Evolutionary conservation across 2,329 filamentous ascomycete species (phyloP), one percentile per base, ranked within the genome.

Genomic region (Arthroderma sp.): DNA sequence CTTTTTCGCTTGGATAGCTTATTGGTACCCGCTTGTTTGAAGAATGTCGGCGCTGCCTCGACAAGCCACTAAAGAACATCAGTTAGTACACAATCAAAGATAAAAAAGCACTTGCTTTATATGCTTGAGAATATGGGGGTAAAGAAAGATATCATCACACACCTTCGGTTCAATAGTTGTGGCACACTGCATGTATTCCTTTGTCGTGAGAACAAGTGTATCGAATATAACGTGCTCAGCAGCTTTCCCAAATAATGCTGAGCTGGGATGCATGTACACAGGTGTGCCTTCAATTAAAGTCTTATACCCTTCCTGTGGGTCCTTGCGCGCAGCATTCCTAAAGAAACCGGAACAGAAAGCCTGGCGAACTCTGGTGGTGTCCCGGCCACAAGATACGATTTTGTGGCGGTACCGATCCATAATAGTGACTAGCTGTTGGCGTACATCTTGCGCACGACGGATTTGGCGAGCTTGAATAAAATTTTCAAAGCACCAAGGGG

Each of bases 181-280:
- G 13, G 90, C 93, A 68, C 83, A 88, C 67, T 95, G 91, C 93
- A 98, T 97, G 73, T 97, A 98, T 74, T 98, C 93, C 75, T 95
- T 91, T n/a, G 73, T 76, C 4, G 75, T 77, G 37, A 77, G 68
- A 8, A 77, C 75, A 56, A 77, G 60, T 0, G 71, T 74, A 67
- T 96, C 86, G 70, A 95, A 98, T 57, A 98, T 88, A 35, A 97
- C 93, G 79, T 94, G 94, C 73, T 98, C 93, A 0, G 91, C 87
- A 60, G 91, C 88, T 73, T 97, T 97, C 55, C 93, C 93, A 66
- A 97, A 98, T 13, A 98, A 76, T 8, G 91, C 88, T 7, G 88
- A 94, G 61, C 83, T 87, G 0, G 93, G 93, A 73, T 98, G 94
- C 73, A 98, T 80, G 71, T 94, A 95, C 0, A 98, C 91, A 0